Evolutionary conservation across 306 rosid species (phyloP).

Genomic region (Cucurbita maxima): DNA sequence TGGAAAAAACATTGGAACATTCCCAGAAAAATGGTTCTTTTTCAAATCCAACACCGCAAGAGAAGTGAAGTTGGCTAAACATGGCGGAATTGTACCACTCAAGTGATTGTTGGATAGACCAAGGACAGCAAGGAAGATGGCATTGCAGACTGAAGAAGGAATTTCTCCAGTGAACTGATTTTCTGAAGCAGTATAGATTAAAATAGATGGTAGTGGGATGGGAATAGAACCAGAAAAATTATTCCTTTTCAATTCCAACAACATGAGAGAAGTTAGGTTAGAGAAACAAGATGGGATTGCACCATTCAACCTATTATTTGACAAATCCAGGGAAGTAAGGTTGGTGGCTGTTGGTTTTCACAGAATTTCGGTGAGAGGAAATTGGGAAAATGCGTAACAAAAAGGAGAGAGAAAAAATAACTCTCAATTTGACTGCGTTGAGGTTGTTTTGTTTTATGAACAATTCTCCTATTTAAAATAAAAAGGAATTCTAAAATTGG

Average conservation of each 20-base stretch:
- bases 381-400: no score
- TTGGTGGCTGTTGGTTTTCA: no score
- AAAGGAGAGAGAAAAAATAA: no score
- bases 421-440: no score
- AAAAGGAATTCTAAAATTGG: no score
- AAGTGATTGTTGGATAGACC: neutral
- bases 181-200: neutral
- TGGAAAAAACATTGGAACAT: neutral
- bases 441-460: no score
- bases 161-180: neutral
- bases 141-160: neutral
- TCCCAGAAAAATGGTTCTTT: neutral
- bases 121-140: neutral
- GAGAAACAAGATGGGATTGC: conserved; percentile 14
- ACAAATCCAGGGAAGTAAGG: conserved; percentile 1
- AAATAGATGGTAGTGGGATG: neutral
- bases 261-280: neutral
- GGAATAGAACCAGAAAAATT: conserved; percentile 18
- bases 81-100: neutral
- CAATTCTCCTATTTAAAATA: no score
- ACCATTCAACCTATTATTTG: conserved; percentile 6
- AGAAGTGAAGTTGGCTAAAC: neutral
- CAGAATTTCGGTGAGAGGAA: no score
- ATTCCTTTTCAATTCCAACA: conserved; percentile 20
- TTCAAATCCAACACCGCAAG: neutral